Percentiles rank a stretch among this genome's conserved stretches.
phyloP scores from a whole-genome alignment of 2,329 filamentous ascomycete species.

The Ceratocystis harringtonii region DNA sequence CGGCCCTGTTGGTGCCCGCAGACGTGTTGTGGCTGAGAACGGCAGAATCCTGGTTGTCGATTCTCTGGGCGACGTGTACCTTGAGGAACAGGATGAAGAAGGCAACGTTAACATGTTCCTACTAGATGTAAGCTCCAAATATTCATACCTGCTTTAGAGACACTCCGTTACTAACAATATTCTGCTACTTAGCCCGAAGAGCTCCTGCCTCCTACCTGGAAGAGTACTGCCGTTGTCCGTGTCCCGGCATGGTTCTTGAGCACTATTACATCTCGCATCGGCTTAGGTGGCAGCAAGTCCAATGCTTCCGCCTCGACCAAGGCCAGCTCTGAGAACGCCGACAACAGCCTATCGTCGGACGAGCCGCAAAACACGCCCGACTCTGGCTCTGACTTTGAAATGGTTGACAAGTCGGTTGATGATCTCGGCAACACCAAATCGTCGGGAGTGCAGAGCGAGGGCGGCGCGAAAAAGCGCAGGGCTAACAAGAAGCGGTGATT shows the following conservation, averaged over 20 bases:
- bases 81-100: slow-evolving; percentile 85
- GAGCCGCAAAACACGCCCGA: slow-evolving; percentile 36
- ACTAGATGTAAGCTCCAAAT: slow-evolving; percentile 55
- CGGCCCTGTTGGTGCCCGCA: slow-evolving; percentile 61
- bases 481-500: slow-evolving; percentile 35
- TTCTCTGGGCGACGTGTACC: slow-evolving; percentile 76
- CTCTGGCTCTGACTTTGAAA: slow-evolving; percentile 45
- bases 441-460: slow-evolving; percentile 30
- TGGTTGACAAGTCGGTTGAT: slow-evolving; percentile 39
- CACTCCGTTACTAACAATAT: neutral
- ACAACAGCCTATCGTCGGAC: slow-evolving; percentile 29
- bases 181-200: slow-evolving; percentile 50
- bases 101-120: slow-evolving; percentile 71
- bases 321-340: slow-evolving; percentile 26
- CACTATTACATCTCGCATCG: slow-evolving; percentile 37
- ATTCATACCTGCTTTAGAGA: neutral
- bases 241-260: slow-evolving; percentile 55
- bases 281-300: slow-evolving; percentile 20
- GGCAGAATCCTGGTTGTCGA: slow-evolving; percentile 92
- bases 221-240: slow-evolving; percentile 68
- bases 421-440: slow-evolving; percentile 32
- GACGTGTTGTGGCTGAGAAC: slow-evolving; percentile 82
- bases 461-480: slow-evolving; percentile 38
- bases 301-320: slow-evolving; percentile 19
- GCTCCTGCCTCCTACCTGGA: slow-evolving; percentile 59